Conservation (phyloP, 2,329 filamentous ascomycete species). For the Aspergillus sp. region DNA sequence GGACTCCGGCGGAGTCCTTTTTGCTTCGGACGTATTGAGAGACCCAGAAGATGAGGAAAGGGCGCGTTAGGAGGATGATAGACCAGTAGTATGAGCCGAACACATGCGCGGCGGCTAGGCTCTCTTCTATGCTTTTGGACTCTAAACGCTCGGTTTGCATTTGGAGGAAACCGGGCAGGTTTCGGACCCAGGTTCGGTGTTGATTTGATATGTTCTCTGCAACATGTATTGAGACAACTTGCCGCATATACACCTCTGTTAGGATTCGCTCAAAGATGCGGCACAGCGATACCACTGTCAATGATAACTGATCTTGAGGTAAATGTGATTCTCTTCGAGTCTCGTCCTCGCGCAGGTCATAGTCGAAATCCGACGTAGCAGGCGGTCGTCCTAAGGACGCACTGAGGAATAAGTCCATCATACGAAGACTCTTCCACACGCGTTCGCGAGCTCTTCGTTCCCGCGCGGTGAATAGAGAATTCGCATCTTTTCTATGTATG, state of each 20-base stretch:
- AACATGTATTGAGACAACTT: constrained; percentile 48
- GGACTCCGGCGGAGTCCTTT: constrained; percentile 22
- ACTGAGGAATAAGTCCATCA: constrained; percentile 58
- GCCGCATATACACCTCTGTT: constrained; percentile 49
- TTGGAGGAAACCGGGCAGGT: constrained; percentile 50
- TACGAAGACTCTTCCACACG: constrained; percentile 58
- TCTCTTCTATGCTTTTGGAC: constrained; percentile 39
- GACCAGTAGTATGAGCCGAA: constrained; percentile 59
- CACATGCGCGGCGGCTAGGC: constrained; percentile 54
- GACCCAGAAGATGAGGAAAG: constrained; percentile 58
- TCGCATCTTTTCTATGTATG: constrained; percentile 57
- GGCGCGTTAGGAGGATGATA: constrained; percentile 58
- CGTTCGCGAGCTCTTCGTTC: constrained; percentile 51
- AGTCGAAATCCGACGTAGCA: constrained; percentile 58
- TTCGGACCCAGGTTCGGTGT: constrained; percentile 48
- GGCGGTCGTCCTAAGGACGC: constrained; percentile 57
- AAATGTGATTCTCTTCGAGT: constrained; percentile 29
- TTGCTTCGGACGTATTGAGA: constrained; percentile 45
- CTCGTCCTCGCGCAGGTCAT: constrained; percentile 40
- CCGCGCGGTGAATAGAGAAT: constrained; percentile 52
- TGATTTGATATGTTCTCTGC: constrained; percentile 49
- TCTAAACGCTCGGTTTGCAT: constrained; percentile 52
- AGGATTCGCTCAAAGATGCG: constrained; percentile 49
- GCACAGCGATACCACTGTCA: constrained; percentile 52
- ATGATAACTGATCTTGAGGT: constrained; percentile 49